Conservation (phyloP, 1,284 basidiomycete species). For the Ustilago xerochloae region DNA sequence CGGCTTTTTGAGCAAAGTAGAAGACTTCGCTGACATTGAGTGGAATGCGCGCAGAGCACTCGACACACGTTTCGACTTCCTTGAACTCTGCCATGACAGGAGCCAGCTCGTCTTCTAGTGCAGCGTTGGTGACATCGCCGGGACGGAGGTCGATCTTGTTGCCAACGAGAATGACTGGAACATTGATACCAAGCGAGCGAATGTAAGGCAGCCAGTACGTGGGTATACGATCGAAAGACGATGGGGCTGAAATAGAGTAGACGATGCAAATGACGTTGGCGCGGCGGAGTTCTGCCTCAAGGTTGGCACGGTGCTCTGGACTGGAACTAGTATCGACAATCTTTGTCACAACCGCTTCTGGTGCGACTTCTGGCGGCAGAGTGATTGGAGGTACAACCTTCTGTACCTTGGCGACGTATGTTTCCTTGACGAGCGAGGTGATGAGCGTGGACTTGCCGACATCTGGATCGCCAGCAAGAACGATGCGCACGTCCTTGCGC, state of each 20-base stretch:
- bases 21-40: constrained; percentile 97
- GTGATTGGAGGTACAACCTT: constrained; percentile 64
- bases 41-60: constrained; percentile 83
- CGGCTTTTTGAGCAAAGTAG: constrained; percentile 98
- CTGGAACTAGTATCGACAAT: constrained; percentile 64
- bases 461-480: constrained; percentile 90
- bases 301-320: constrained; percentile 82
- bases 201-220: constrained; percentile 99
- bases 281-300: constrained; percentile 93
- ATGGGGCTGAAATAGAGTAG: constrained; percentile 90
- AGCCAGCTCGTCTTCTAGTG: constrained; percentile 78
- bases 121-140: constrained; percentile 91
- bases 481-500: constrained; percentile 89
- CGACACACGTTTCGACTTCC: constrained; percentile 92
- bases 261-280: constrained; percentile 98
- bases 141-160: constrained; percentile 97
- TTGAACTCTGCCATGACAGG: constrained; percentile 68
- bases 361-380: constrained; percentile 63
- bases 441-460: constrained; percentile 65
- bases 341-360: constrained; percentile 65
- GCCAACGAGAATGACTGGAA: constrained; percentile 95
- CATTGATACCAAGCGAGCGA: constrained; percentile 87
- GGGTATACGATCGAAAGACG: constrained; percentile 94
- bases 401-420: constrained; percentile 85
- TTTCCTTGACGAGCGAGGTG: constrained; percentile 78